A percentile compares a stretch with the other conserved stretches of the same genome.
Evolutionary conservation across 23 red algal species (phyloP).

Genomic region (Gracilaria domingensis): DNA sequence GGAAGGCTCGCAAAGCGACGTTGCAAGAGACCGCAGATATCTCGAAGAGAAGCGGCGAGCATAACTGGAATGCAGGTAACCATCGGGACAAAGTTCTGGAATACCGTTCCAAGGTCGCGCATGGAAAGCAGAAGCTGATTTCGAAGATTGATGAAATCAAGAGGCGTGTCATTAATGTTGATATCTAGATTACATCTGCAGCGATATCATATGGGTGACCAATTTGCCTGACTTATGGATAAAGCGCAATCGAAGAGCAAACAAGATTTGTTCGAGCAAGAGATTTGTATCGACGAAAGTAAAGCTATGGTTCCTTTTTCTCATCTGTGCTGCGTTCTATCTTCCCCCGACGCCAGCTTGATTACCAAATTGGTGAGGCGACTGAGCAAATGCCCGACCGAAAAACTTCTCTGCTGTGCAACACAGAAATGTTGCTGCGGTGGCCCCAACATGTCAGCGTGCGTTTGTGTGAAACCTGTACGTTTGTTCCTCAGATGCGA

Average conservation of each 20-base stretch:
- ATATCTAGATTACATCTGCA: background rate
- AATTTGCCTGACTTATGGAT: background rate
- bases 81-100: slow-evolving; percentile 8
- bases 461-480: too few species aligned
- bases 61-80: slow-evolving; percentile 11
- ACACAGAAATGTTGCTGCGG: too few species aligned
- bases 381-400: too few species aligned
- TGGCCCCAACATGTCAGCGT: too few species aligned
- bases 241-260: background rate
- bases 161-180: slow-evolving; percentile 4
- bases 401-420: too few species aligned
- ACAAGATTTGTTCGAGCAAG: background rate
- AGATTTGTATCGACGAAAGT: background rate
- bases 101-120: background rate
- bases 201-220: background rate
- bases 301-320: too few species aligned
- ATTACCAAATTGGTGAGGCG: too few species aligned
- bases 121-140: background rate
- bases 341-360: too few species aligned
- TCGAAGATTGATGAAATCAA: background rate
- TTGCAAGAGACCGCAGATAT: background rate
- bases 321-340: too few species aligned
- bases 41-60: background rate
- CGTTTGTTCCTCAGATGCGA: too few species aligned
- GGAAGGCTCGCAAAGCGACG: background rate